A percentile compares a stretch with the other conserved stretches of the same genome.
phyloP scores from a whole-genome alignment of 306 rosid genomes.

The Cucurbita argyrosperma region DNA sequence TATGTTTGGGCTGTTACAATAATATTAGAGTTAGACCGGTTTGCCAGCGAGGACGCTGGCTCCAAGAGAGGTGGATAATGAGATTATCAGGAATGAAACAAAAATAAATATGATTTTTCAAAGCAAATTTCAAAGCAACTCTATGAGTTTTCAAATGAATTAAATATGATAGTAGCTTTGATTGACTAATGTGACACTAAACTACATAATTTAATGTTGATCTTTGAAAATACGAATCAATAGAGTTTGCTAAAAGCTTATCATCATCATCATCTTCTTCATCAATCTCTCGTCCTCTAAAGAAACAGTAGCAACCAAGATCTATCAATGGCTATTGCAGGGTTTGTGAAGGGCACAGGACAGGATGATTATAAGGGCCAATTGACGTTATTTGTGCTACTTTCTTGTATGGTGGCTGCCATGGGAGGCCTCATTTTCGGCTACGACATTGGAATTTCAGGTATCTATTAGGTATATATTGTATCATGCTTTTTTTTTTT shows the following conservation, averaged over 20 bases:
- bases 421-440: constrained; percentile 56
- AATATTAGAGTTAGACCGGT: too few species aligned
- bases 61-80: too few species aligned
- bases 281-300: background rate
- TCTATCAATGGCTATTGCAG: background rate
- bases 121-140: too few species aligned
- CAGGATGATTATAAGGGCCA: constrained; percentile 29
- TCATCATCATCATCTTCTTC: background rate
- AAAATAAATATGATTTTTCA: too few species aligned
- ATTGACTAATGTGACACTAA: background rate
- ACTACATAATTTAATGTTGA: background rate
- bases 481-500: too few species aligned
- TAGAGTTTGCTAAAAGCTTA: background rate
- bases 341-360: background rate
- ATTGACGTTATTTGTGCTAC: constrained; percentile 26
- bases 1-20: too few species aligned
- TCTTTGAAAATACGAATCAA: background rate
- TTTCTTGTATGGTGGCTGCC: constrained; percentile 48
- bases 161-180: background rate
- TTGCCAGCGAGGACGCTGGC: too few species aligned
- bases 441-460: constrained; percentile 56
- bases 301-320: background rate
- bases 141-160: too few species aligned
- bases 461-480: constrained; percentile 21
- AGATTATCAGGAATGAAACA: too few species aligned